Evolutionary conservation across 352 stramenopile species (phyloP).

Genomic region (Phytophthora pluvialis): DNA sequence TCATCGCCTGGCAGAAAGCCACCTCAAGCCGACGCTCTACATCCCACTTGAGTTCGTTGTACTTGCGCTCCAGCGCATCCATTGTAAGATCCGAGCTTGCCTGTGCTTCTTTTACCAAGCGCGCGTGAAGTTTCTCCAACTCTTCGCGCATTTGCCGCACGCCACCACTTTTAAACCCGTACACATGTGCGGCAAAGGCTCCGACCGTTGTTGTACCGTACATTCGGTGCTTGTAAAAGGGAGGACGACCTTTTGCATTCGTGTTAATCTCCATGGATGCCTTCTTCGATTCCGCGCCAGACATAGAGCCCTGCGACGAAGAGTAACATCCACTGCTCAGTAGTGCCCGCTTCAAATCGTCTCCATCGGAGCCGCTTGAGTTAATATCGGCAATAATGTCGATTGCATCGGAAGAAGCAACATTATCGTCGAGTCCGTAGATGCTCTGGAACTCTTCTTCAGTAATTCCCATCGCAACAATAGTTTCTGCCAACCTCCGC

Average conservation of each 20-base stretch:
- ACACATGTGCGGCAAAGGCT: slow-evolving; percentile 85
- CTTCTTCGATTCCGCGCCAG: slow-evolving; percentile 13
- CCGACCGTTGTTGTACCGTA: slow-evolving; percentile 85
- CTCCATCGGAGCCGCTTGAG: slow-evolving; percentile 11
- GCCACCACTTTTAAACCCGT: slow-evolving; percentile 81
- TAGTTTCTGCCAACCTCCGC: slow-evolving; percentile 74
- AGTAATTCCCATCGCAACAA: slow-evolving; percentile 70
- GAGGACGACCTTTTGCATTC: slow-evolving; percentile 17
- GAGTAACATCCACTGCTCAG: slow-evolving; percentile 5
- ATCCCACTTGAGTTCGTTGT: slow-evolving; percentile 85
- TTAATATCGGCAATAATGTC: slow-evolving; percentile 20
- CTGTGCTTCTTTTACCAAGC: slow-evolving; percentile 59
- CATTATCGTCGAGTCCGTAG: slow-evolving; percentile 33
- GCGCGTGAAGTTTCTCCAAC: slow-evolving; percentile 56
- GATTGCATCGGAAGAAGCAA: slow-evolving; percentile 21
- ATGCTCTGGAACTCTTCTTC: slow-evolving; percentile 51
- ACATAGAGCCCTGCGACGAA: slow-evolving; percentile 1
- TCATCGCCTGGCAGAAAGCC: slow-evolving; percentile 84
- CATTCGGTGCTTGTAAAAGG: slow-evolving; percentile 69
- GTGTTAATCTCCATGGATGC: slow-evolving; percentile 28
- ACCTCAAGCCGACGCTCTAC: slow-evolving; percentile 85
- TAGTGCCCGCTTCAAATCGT: slow-evolving; percentile 23
- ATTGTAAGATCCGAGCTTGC: slow-evolving; percentile 76
- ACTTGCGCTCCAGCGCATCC: slow-evolving; percentile 76
- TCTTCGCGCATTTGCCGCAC: slow-evolving; percentile 80